These are phyloP conservation scores for Tetragonia tetragonoides DNA, from an alignment of 148 eudicot genomes.

Conservation along the genomic window DNA sequence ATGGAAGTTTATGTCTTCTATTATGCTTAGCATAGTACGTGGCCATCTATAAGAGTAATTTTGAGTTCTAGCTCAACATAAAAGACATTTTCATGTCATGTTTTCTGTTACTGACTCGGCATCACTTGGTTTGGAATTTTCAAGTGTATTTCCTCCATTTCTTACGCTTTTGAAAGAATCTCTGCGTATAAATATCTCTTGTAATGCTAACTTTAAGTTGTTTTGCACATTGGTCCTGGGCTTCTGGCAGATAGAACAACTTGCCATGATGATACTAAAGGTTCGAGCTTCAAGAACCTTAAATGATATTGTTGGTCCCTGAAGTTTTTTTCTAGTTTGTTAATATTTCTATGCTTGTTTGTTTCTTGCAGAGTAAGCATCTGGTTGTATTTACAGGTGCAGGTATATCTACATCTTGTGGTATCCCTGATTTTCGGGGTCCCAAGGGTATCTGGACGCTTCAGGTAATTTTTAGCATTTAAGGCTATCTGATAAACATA, in stretches of 20 bases:
- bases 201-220: conserved; percentile 20
- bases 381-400: conserved; percentile 96
- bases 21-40: too few species aligned
- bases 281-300: conserved; percentile 32
- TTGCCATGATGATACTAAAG: conserved; percentile 73
- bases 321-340: conserved; percentile 3
- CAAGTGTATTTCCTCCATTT: neutral
- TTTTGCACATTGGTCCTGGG: conserved; percentile 21
- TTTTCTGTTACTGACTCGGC: neutral
- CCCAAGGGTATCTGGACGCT: conserved; percentile 99
- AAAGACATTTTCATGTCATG: neutral
- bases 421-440: conserved; percentile 98
- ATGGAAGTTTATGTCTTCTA: too few species aligned
- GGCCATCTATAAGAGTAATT: too few species aligned
- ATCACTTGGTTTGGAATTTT: neutral
- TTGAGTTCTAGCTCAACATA: neutral
- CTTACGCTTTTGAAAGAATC: neutral
- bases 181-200: neutral
- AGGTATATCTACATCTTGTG: conserved; percentile 97
- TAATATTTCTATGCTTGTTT: neutral
- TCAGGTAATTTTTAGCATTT: conserved; percentile 51
- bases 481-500: conserved; percentile 4
- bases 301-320: conserved; percentile 1
- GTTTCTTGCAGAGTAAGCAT: conserved; percentile 81
- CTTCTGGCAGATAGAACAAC: conserved; percentile 65